A percentile compares a stretch with the other conserved stretches of the same genome.
phyloP scores from a whole-genome alignment of 305 asterid species.

The Fraxinus dipetala region DNA sequence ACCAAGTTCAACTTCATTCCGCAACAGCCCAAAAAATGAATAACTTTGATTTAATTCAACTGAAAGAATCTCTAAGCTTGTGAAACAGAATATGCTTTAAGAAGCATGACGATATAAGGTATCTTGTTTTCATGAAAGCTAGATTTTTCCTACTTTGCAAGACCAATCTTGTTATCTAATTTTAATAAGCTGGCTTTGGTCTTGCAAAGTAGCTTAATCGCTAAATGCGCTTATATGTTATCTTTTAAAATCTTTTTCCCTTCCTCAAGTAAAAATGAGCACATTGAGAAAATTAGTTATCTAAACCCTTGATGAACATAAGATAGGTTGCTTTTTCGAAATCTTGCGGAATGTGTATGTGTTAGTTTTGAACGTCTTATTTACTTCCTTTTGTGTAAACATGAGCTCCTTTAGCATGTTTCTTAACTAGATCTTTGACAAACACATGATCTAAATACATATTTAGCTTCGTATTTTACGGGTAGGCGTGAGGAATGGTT shows the following conservation, averaged over 20 bases:
- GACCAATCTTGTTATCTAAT: not conserved
- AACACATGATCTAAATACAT: not conserved
- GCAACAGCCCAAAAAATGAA: not conserved
- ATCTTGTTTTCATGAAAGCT: not conserved
- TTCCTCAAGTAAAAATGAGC: not conserved
- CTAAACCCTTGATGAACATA: not conserved
- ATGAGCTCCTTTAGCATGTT: not conserved
- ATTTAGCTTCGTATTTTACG: not conserved
- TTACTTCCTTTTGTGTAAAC: not conserved
- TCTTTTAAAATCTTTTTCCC: not conserved
- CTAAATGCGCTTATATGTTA: not conserved
- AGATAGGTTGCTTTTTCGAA: not conserved
- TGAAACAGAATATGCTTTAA: not conserved
- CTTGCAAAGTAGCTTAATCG: not conserved
- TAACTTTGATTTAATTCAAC: not conserved
- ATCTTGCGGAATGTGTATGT: not conserved
- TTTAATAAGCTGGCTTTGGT: not conserved
- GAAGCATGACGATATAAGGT: not conserved
- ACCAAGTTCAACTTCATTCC: not conserved
- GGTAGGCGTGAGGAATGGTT: not conserved
- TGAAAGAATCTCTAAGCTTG: not conserved
- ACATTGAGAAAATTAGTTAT: not conserved
- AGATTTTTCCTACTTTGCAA: not conserved
- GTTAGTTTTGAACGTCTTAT: not conserved
- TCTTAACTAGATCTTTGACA: not conserved